These are phyloP conservation scores for Malassezia pachydermatis DNA, from an alignment of 1,284 basidiomycete genomes.

Conservation along the genomic window DNA sequence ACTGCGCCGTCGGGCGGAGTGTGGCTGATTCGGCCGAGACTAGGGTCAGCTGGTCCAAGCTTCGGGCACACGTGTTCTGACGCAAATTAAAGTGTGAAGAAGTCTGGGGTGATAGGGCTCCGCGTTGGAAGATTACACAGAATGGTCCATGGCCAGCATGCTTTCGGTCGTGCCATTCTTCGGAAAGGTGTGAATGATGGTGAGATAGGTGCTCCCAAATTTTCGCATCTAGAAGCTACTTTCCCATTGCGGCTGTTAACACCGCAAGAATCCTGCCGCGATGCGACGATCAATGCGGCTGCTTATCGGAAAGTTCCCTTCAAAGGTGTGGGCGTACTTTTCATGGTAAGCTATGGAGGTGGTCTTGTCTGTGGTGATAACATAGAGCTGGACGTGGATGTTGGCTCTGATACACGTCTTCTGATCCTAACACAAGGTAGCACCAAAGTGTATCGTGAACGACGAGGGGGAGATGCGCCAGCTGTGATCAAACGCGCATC, in stretches of 20 bases:
- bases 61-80: too few relatives aligned
- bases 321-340: conserved; percentile 59
- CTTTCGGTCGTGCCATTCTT: conserved; percentile 7
- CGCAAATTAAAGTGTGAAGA: too few relatives aligned
- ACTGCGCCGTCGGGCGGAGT: too few relatives aligned
- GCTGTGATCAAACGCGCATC: background rate
- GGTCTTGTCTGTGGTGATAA: conserved; percentile 81
- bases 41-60: conserved; percentile 1
- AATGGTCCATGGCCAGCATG: conserved; percentile 10
- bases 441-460: conserved; percentile 35
- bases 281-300: conserved; percentile 9
- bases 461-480: conserved; percentile 3
- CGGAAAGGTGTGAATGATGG: background rate
- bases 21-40: conserved; percentile 6
- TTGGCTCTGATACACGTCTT: conserved; percentile 56
- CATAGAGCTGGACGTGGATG: conserved; percentile 58
- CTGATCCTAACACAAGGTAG: conserved; percentile 70
- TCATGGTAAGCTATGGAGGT: conserved; percentile 80
- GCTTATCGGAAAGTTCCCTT: background rate
- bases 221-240: conserved; percentile 11
- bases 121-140: background rate
- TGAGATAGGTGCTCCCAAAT: conserved; percentile 8
- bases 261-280: background rate
- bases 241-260: conserved; percentile 13
- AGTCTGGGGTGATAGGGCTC: too few relatives aligned